Base-by-base conservation (phyloP, 306 rosid species). In the Fagus sylvatica region DNA sequence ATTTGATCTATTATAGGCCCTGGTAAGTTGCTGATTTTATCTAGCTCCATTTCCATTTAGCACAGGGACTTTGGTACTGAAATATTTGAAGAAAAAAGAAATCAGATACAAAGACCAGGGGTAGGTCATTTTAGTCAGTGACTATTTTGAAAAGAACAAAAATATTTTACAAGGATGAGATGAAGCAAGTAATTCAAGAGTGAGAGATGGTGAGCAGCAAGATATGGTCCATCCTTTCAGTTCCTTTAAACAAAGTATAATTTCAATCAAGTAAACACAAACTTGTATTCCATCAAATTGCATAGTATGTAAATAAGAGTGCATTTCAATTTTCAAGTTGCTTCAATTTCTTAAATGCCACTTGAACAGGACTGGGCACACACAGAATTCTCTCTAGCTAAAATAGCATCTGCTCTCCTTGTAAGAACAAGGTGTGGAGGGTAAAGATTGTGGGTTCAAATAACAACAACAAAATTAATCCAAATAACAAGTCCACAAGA, bases 1-100 rank as follows among this genome's bases (percentile, higher is more conserved):
- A 91, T 84, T 28, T 82, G 85, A 11, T 89, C 91, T 42, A 75
- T 73, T 46, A 90, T 15, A 81, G 78, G 88, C 57, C 79, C 87
- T 0, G 91, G 94, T 81, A 90, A 84, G 67, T 73, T 67, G 78
- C 93, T 84, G 40, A 92, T 68, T 64, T 76, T 83, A 80, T 88
- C 97, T 40, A 85, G 73, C 72, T 85, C 89, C 74, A 67, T 46
- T 67, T 86, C 84, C 54, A 80, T 43, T 36, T 72, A 72, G 82
- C 59, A 82, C 79, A 66, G 51, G 56, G 84, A 33, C 82, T 73
- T 80, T 28, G 74, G 55, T 22, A 72, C 75, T 74, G 71, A 79
- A 43, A 78, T 28, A 61, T 75, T 77, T 72, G 74, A 22, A 76
- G 17, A 73, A 54, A 79, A 16, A 15, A 56, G 10, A 73, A 55